Evolutionary conservation across 2,329 filamentous ascomycete genomes (phyloP).

Genomic region (Cladobotryum protrusum): DNA sequence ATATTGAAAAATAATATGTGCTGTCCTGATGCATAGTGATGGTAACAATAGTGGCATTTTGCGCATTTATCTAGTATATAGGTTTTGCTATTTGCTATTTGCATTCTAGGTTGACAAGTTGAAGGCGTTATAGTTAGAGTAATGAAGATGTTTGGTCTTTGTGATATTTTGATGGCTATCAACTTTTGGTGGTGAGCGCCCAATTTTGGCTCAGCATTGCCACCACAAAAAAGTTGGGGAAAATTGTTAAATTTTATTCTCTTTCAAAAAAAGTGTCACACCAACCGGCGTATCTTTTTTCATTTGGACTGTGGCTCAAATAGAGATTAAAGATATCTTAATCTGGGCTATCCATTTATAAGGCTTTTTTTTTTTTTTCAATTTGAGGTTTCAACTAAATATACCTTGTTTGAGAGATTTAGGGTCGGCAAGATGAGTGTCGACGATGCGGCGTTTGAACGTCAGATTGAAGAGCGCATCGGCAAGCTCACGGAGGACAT

Average conservation of each 20-base stretch:
- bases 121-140: no score
- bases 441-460: neutral
- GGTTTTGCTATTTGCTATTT: conserved; percentile 3
- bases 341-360: neutral
- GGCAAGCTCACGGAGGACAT: conserved; percentile 39
- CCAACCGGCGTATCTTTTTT: no score
- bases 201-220: neutral
- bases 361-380: neutral
- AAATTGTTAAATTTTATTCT: neutral
- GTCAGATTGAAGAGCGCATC: conserved; percentile 27
- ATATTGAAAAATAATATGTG: no score
- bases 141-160: neutral
- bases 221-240: conserved; percentile 19
- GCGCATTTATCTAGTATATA: neutral
- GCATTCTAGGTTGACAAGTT: neutral
- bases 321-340: no score
- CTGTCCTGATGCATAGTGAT: neutral
- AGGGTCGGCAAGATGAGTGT: neutral
- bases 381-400: neutral
- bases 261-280: no score
- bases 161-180: no score
- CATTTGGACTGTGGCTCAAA: no score
- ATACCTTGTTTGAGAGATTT: neutral
- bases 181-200: no score
- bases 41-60: neutral